Evolutionary conservation across 2,329 filamentous ascomycete species (phyloP), one percentile per base, ranked within the genome.

Genomic region (Magnaporthiopsis rhizophila): DNA sequence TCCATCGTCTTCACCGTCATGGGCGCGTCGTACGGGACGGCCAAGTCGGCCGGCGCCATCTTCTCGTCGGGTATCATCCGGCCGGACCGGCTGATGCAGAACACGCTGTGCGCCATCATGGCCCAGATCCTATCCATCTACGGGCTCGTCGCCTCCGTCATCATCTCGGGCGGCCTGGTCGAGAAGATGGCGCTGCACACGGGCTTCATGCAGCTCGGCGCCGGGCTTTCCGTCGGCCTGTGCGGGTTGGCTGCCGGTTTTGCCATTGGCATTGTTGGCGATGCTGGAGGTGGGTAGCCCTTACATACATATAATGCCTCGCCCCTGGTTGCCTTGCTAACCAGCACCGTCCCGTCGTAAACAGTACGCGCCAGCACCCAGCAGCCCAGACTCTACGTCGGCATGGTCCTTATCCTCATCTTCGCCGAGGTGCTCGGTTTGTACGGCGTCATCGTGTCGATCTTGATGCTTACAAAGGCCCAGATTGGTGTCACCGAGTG

Each of bases 41-140:
- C 94, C 77, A 98, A 98, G 87, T 95, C 94, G 75, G 94, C 94
- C 83, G 93, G 97, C 72, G 94, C 94, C 86, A 96, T 98, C 77
- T 92, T 91, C 72, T 90, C 92, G 72, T 97, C 97, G 89, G 93
- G 93, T 89, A 93, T 98, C 74, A 87, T 98, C 72, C 86, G 94
- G 79, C 94, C 94, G 77, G 94, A 98, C 78, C 83, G 97, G 79
- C 97, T 98, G 78, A 93, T 98, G 78, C 97, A 97, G 89, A 98
- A 97, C 86, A 97, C 97, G 78, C 93, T 98, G 70, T 94, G 94
- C 77, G 94, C 97, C 80, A 96, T 99, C 87, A 98, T 99, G 95
- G 94, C 95, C 84, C 94, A 94, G 97, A 98, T 98, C 80, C 97
- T 99, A 81, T 94, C 91, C 89, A 98, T 98, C 79, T 98, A 94